Evolutionary conservation across 495 filamentous ascomycete species (phyloP), one percentile per base, ranked within the genome.

Genomic region (Tricharina praecox): DNA sequence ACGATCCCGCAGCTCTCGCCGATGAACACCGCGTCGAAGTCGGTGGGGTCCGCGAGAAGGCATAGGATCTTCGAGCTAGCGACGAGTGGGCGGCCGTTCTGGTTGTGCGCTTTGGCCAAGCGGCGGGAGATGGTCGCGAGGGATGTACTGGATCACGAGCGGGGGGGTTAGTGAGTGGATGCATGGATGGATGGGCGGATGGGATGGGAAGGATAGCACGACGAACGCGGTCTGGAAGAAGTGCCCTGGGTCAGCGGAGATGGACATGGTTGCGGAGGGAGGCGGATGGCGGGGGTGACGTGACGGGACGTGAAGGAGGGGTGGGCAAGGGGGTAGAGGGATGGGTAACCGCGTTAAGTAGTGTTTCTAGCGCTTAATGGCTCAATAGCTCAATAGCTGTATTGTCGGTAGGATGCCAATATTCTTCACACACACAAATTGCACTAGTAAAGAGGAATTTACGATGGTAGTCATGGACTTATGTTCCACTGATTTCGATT

Each of bases 201-300:
- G 19, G 24, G 28, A 20, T 35, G 30, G 15, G 26, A 37, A 54
- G 35, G n/a, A 38, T 21, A 34, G 67, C 73, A 61, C 69, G 7
- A 35, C 26, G 23, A 20, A 85, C 79, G 78, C 78, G 15, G 85
- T 88, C 64, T 96, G 85, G 62, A 96, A 96, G 71, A 90, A 95
- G 57, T 88, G 68, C 19, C 76, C 73, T 30, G 73, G 69, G 53
- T 85, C 70, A 25, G 68, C 71, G 18, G 79, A 79, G 35, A 63
- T 64, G 23, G 80, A 73, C 81, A 85, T 86, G 20, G 13, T 64
- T 35, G 11, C 33, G 45, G n/a, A n/a, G n/a, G n/a, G n/a, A n/a
- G n/a, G n/a, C n/a, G n/a, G n/a, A n/a, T n/a, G n/a, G n/a, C n/a
- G n/a, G n/a, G n/a, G n/a, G n/a, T n/a, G n/a, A n/a, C n/a, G n/a